Evolutionary conservation across 2,329 filamentous ascomycete genomes (phyloP), one percentile per base, ranked within the genome.

Genomic region (Trichophyton schoenleinii): DNA sequence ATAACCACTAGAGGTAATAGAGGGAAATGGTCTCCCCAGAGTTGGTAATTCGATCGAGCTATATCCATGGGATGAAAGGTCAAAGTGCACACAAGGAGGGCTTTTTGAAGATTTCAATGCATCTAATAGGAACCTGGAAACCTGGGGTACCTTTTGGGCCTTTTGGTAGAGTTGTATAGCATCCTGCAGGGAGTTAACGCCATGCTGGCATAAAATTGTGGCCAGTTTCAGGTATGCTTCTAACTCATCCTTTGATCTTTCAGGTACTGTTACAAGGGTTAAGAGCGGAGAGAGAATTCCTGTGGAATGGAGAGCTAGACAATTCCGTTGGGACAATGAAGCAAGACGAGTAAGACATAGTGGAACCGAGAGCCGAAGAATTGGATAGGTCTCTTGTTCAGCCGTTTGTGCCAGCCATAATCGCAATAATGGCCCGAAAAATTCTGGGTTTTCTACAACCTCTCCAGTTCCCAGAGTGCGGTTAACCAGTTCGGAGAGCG

Each of bases 41-140:
- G 85, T 91, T 6, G 90, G 84, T 31, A 99, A 79, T 71, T 99
- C 95, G 64, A 97, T 83, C 0, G 94, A 96, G 13, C 89, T 88
- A 73, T 90, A 92, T 0, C 95, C 95, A 71, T 91, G 82, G 15
- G 90, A 77, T 0, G 91, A 94, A 22, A 99, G 79, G 71, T 99
- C 94, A 73, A 99, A 97, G 67, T 97, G 91, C 66, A 99, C 87
- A 71, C 89, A 91, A 0, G 91, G 84, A 4, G 94, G 90, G 13
- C 85, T 83, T 65, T 87, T 85, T 63, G 92, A 90, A 57, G 80
- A 80, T 64, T 85, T 84, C 66, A 95, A 83, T 70, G 88, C 87
- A 59, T 85, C 81, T 20, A 95, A 78, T 5, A 89, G 77, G 69
- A 95, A 94, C 58, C 87, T 82, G 11, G 88, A 79, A 41, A 80